Percentiles rank a stretch among this genome's conserved stretches.
phyloP scores from a whole-genome alignment of 1,139 yeast genomes.

The Pichia sp. region DNA sequence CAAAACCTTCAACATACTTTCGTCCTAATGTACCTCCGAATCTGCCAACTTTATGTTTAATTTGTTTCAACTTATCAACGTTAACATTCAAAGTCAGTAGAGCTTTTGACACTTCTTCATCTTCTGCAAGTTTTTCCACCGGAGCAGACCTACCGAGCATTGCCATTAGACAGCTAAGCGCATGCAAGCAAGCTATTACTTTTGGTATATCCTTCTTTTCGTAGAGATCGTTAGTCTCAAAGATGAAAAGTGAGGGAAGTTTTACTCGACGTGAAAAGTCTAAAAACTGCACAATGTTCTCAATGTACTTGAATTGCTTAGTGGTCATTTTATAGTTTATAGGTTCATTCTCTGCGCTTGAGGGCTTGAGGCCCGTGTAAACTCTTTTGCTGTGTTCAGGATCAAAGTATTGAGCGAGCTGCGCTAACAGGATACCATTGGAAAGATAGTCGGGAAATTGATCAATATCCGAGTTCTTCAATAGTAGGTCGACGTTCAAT shows the following conservation, averaged over 20 bases:
- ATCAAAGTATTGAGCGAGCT: constrained; percentile 65
- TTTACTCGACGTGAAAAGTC: constrained; percentile 63
- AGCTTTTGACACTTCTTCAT: constrained; percentile 9
- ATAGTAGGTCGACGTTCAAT: constrained; percentile 45
- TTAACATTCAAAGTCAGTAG: constrained; percentile 6
- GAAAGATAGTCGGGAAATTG: constrained; percentile 54
- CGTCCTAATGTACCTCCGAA: constrained; percentile 36
- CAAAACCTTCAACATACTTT: constrained; percentile 22
- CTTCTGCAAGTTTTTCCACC: constrained; percentile 47
- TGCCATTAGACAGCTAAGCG: constrained; percentile 69
- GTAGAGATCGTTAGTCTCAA: constrained; percentile 88
- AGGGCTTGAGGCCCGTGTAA: constrained; percentile 42
- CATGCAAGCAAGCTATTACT: constrained; percentile 91
- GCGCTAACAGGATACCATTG: constrained; percentile 83
- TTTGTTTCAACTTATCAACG: constrained; percentile 54
- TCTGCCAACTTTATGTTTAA: constrained; percentile 58
- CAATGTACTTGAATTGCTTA: constrained; percentile 70
- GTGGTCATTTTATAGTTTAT: constrained; percentile 45
- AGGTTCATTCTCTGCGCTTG: constrained; percentile 20
- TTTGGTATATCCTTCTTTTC: constrained; percentile 91
- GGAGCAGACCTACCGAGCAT: constrained; percentile 50
- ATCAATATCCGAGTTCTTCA: constrained; percentile 52
- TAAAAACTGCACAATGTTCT: constrained; percentile 84
- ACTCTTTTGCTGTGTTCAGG: constrained; percentile 59
- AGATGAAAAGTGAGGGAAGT: constrained; percentile 82